Percentiles rank a stretch among this genome's conserved stretches.
phyloP scores from a whole-genome alignment of 352 stramenopile genomes.

The Phytophthora palmivora region DNA sequence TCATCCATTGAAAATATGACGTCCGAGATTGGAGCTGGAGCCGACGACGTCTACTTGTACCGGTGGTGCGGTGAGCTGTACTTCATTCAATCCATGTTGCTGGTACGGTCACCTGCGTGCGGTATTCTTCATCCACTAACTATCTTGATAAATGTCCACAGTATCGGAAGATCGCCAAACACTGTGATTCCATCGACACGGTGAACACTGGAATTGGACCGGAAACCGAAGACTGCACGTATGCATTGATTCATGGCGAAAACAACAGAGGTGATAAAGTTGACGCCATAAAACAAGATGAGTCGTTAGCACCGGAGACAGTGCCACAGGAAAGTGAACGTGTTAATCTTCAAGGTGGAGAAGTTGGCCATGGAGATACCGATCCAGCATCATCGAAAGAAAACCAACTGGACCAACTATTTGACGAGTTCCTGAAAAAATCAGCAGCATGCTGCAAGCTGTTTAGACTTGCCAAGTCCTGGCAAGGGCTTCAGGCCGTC shows the following conservation, averaged over 20 bases:
- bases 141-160: conserved; percentile 16
- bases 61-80: conserved; percentile 71
- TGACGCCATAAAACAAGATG: not conserved
- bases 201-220: conserved; percentile 43
- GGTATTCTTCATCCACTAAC: not conserved
- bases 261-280: conserved; percentile 3
- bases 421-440: conserved; percentile 50
- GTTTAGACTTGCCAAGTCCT: conserved; percentile 52
- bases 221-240: conserved; percentile 46
- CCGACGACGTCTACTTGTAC: conserved; percentile 63
- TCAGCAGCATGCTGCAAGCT: conserved; percentile 51
- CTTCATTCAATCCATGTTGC: conserved; percentile 58
- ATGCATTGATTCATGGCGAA: conserved; percentile 36
- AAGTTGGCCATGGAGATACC: not conserved
- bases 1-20: not conserved
- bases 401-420: conserved; percentile 21
- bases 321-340: not conserved
- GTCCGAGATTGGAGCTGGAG: conserved; percentile 3
- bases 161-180: conserved; percentile 45
- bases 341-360: not conserved
- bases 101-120: conserved; percentile 34
- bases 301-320: not conserved
- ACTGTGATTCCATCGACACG: conserved; percentile 12
- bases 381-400: not conserved
- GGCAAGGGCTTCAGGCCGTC: conserved; percentile 63